Base-by-base conservation (phyloP, 2,329 filamentous ascomycete genomes). In the Apiospora phragmitis region DNA sequence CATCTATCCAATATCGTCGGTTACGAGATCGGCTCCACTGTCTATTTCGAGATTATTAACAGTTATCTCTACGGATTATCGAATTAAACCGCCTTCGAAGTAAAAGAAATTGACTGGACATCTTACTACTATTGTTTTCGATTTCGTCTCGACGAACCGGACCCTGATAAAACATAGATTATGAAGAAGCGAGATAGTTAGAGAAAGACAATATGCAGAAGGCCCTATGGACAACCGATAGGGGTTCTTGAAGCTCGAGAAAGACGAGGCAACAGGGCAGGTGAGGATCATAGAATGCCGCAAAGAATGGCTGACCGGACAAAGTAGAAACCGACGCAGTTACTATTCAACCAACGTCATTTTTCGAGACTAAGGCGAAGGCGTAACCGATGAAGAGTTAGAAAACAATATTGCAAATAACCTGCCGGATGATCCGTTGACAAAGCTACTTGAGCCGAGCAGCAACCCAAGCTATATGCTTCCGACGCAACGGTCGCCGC, bases 221-320 rank as follows among this genome's bases (percentile, higher is more conserved):
- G 92, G 92, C 0, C 88, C 91, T 0, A 89, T 94, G 21, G 92
- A 94, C 74, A 90, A 94, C 74, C 87, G 91, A 3, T 95, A 92
- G 92, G 91, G 89, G 0, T 88, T 90, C 70, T 81, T 95, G 4
- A 86, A 86, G 4, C 81, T 94, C 1, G 85, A 88, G 38, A 84
- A 83, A 42, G 88, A 93, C 71, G 89, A 93, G 71, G 75, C 75
- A 14, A 90, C 87, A 0, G 88, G 89, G 1, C 79, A 84, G 18
- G 80, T 92, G 1, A 83, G 87, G 68, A 90, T 93, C 24, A 80
- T 93, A 0, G 93, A 95, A 78, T 88, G 87, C 41, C 86, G 93
- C 18, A 90, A 89, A 38, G 93, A 94, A 78, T 94, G 91, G 89
- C 83, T 83, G 8, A 73, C 74, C 0, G 79, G 79, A 41, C 83